Evolutionary conservation across 2,329 filamentous ascomycete species (phyloP), one percentile per base, ranked within the genome.

Genomic region (Rhynchosporium graminicola): DNA sequence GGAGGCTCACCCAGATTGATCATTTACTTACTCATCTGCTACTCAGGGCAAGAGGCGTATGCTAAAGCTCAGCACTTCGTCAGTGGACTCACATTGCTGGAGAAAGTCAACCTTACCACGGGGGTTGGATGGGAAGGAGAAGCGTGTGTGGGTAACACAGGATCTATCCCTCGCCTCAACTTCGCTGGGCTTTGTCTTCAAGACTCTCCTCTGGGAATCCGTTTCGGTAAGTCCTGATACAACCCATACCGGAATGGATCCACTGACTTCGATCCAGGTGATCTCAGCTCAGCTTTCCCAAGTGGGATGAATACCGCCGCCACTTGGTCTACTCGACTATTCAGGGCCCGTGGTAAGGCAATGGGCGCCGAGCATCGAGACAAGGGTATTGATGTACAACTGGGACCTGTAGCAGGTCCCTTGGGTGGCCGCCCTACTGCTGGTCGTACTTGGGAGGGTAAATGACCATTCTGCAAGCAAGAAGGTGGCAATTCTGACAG

Each of bases 51-150:
- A 33, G 83, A 85, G 42, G 90, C 89, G 68, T 94, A 92, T 71
- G 76, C 77, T 58, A 91, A 89, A 72, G 90, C 90, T 0, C 82
- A 86, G 63, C 75, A 78, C 3, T 76, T 93, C 29, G 90, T 94
- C 15, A 83, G 85, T 63, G 82, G 85, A 54, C 90, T 94, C 85
- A 93, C 89, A 0, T 75, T 94, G 60, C 88, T 89, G 1, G 90
- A 94, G 74, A 94, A 94, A 77, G 91, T 98, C 77, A 98, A 98
- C 76, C 76, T 99, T 66, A 98, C 95, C 2, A 97, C 93, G 0
- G 94, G 94, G 75, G 87, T 88, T 26, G 73, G 73, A 29, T 75
- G 72, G 72, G 65, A 72, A 45, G 71, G 68, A 1, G 69, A 72
- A 47, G 45, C 65, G 40, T 74, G 73, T 61, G 72, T 74, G 29